Evolutionary conservation across 306 rosid species (phyloP), one percentile per base, ranked within the genome.

Genomic region (Citrullus colocynthis): DNA sequence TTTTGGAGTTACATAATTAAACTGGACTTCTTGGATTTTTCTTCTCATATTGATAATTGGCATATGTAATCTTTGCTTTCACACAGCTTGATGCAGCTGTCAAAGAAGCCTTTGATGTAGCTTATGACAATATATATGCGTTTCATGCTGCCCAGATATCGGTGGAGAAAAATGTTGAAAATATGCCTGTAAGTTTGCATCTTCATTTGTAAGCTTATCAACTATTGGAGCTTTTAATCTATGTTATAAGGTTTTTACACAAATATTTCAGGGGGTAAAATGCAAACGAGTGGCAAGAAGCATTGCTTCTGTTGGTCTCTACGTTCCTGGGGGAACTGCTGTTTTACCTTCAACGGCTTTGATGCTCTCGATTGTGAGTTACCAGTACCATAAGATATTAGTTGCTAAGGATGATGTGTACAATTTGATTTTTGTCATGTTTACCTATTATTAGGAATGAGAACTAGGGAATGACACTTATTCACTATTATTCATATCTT

Each of bases 271-370:
- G 99, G 99, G 99, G 36, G 99, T 95, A 80, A 90, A 81, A 82
- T 95, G 99, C 91, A 95, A 92, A 88, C 88, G 96, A 75, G 97
- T 95, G 76, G 93, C 99, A 24, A 89, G 99, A 90, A 82, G 97
- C 88, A 95, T 95, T 78, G 85, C 88, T 78, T 92, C 99, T 81
- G 99, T 95, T 64, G 99, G 99, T 85, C 91, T 95, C 82, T 95
- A 95, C 78, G 95, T 92, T 87, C 99, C 99, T 44, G 99, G 99
- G 78, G 99, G 99, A 80, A 92, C 97, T 82, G 99, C 99, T 83
- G 97, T 95, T 45, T 83, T 95, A 85, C 99, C 99, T 80, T 95
- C 99, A 74, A 92, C 99, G 7, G 97, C 99, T 79, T 83, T 95
- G 86, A 95, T 95, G 99, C 99, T 95, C 80, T 85, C 99, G 77